Percentiles rank a stretch among this genome's conserved stretches.
Evolutionary conservation across 768 basidiomycete species (phyloP).

Genomic region (Xerocomellus intermedius): DNA sequence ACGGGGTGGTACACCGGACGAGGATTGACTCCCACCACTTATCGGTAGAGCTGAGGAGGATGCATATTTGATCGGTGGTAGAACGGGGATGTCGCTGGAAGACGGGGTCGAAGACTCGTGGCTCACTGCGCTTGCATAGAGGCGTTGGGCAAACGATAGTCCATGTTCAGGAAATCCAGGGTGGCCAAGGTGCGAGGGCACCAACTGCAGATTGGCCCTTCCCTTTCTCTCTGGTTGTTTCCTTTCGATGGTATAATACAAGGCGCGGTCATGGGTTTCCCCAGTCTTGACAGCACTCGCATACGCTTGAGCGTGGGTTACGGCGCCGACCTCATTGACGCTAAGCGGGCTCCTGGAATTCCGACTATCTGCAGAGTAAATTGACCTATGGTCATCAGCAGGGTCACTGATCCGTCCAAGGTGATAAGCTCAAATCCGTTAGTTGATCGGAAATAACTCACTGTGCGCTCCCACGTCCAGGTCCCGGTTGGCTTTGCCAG

Average conservation of each 20-base stretch:
- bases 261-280: slow-evolving; percentile 2
- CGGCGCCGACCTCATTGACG: neutral
- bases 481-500: neutral
- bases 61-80: slow-evolving; percentile 1
- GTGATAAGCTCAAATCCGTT: neutral
- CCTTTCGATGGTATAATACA: slow-evolving; percentile 21
- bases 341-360: neutral
- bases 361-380: neutral
- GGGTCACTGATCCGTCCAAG: neutral
- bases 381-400: slow-evolving; percentile 2
- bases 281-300: slow-evolving; percentile 13
- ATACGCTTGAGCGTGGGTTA: slow-evolving; percentile 25
- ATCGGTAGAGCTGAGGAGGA: neutral
- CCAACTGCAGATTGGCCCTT: neutral
- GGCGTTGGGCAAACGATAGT: slow-evolving; percentile 39
- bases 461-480: neutral
- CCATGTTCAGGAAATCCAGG: slow-evolving; percentile 15
- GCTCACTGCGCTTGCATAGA: slow-evolving; percentile 42
- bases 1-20: neutral
- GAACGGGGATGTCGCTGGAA: slow-evolving; percentile 2
- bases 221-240: slow-evolving; percentile 7
- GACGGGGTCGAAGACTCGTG: slow-evolving; percentile 12
- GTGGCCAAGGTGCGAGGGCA: neutral
- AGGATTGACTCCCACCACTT: neutral
- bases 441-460: neutral